Base-by-base conservation (phyloP, 2,329 filamentous ascomycete genomes). In the Colletotrichum siamense region DNA sequence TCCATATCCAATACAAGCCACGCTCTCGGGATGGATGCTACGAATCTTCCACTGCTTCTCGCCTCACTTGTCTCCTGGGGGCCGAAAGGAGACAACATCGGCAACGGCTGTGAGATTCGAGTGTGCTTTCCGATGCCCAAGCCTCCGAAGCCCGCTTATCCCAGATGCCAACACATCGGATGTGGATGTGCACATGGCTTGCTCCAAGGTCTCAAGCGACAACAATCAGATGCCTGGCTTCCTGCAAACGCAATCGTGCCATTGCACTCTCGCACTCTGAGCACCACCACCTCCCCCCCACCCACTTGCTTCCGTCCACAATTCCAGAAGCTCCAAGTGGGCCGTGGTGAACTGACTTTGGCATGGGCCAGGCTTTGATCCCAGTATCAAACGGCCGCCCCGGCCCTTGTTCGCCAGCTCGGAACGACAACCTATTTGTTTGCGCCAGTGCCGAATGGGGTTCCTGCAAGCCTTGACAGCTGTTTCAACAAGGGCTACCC, bases 361-460 rank as follows among this genome's bases (percentile, higher is more conserved):
- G 36, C 59, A 52, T 34, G 34, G 57, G 26, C 32, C 71, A 69
- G 71, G 57, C 52, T 39, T 28, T 55, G 49, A n/a, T 30, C 71
- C 72, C 16, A 22, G 66, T 39, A 26, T 63, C 75, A 66, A 75
- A 75, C 66, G 66, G 61, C 24, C 10, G 26, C 26, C 39, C 61
- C 16, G 34, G 24, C 61, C 62, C 26, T 36, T 16, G 52, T 39
- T 71, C 62, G 61, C 52, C 75, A 71, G 26, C 67, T 77, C 71
- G 66, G 52, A 66, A 77, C 44, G 52, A 59, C 61, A 63, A 36
- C 75, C 62, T 49, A 57, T 62, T 71, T 71, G 72, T 75, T 71
- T 63, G 71, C 52, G 39, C 24, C 66, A 59, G 28, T 49, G 71
- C 59, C 71, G 24, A 22, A 75, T 55, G 61, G 59, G 32, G 61